A percentile compares a stretch with the other conserved stretches of the same genome.
These are phyloP conservation scores for Ophiostoma perfectum DNA, from an alignment of 2,329 filamentous ascomycete genomes.

Conservation along the genomic window DNA sequence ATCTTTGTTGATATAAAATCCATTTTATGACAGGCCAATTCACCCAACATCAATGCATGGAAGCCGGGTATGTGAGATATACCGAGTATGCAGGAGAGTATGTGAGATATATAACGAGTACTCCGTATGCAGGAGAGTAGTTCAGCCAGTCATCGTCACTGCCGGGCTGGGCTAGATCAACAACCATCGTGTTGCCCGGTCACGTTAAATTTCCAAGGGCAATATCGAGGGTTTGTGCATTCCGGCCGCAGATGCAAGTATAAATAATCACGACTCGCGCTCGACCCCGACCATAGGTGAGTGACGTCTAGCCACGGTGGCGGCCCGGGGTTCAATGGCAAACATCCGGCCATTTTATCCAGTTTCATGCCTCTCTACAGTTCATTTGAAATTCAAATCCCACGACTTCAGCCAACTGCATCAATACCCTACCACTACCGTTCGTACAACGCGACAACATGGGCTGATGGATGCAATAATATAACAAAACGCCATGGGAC, in stretches of 20 bases:
- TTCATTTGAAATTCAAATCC: background rate
- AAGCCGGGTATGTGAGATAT: too few species aligned
- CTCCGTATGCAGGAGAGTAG: too few species aligned
- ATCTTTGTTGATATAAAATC: conserved; percentile 7
- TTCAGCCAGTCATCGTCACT: too few species aligned
- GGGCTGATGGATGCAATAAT: background rate
- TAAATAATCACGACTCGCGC: too few species aligned
- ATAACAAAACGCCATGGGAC: background rate
- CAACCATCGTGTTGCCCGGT: too few species aligned
- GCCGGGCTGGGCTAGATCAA: too few species aligned
- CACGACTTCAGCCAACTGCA: background rate
- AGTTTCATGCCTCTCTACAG: background rate
- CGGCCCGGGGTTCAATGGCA: background rate
- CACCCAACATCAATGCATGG: background rate
- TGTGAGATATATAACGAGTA: too few species aligned
- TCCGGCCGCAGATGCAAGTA: too few species aligned
- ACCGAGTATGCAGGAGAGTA: too few species aligned
- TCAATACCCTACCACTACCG: background rate
- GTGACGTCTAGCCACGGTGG: background rate
- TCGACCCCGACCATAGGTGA: too few species aligned
- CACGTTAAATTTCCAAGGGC: too few species aligned
- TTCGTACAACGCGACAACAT: background rate
- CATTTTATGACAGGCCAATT: background rate
- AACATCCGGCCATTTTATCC: background rate
- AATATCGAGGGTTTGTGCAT: too few species aligned